Conservation (phyloP, 2,329 filamentous ascomycete species). For the Thermoascus crustaceus region DNA sequence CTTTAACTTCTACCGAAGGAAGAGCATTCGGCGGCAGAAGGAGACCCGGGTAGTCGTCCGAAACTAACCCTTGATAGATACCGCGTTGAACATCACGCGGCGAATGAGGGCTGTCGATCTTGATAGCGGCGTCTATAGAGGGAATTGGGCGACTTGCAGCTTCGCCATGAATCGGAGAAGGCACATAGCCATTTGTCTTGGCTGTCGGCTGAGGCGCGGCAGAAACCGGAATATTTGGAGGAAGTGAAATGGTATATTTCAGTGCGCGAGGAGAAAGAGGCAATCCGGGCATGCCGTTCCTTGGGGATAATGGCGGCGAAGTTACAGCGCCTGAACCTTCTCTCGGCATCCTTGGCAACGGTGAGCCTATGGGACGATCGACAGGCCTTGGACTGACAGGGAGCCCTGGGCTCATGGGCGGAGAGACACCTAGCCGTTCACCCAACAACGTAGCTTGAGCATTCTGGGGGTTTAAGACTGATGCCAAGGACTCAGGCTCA, state of each 20-base stretch:
- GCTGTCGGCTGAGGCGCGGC: constrained; percentile 43
- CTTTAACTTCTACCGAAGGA: constrained; percentile 73
- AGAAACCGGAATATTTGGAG: constrained; percentile 59
- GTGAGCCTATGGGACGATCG: constrained; percentile 52
- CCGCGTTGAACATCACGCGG: constrained; percentile 27
- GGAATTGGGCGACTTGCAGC: constrained; percentile 17
- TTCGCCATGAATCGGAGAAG: constrained; percentile 14
- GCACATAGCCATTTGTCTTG: constrained; percentile 6
- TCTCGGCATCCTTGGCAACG: constrained; percentile 49
- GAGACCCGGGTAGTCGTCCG: constrained; percentile 79
- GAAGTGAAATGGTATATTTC: constrained; percentile 63
- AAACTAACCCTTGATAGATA: constrained; percentile 70
- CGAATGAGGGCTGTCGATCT: constrained; percentile 26
- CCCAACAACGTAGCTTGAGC: constrained; percentile 16
- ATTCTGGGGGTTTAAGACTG: constrained; percentile 22
- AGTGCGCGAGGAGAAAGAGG: constrained; percentile 66
- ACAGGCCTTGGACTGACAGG: constrained; percentile 54
- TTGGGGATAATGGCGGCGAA: constrained; percentile 63
- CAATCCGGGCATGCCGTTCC: constrained; percentile 41
- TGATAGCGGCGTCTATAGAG: constrained; percentile 29
- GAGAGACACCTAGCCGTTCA: constrained; percentile 34
- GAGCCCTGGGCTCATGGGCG: constrained; percentile 55
- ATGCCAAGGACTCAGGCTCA: constrained; percentile 21
- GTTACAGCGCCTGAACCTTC: constrained; percentile 41
- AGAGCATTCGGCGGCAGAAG: constrained; percentile 82